A percentile compares a stretch with the other conserved stretches of the same genome.
Conservation (phyloP, 768 basidiomycete genomes). For the Rubroboletus satanas region DNA sequence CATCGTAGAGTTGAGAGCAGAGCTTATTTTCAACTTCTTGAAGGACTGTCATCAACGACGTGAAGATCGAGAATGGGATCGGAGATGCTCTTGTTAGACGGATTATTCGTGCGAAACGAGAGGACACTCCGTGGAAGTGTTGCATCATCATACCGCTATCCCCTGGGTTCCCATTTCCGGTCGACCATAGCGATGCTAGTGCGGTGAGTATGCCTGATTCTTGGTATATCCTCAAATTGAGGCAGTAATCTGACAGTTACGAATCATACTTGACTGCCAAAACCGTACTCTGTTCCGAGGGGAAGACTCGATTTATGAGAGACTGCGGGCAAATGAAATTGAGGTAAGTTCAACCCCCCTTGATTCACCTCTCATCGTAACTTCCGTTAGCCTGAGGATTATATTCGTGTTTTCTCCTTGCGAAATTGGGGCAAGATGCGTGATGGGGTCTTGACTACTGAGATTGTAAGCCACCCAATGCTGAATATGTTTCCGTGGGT, state of each 20-base stretch:
- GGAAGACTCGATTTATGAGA: conserved; percentile 84
- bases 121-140: conserved; percentile 83
- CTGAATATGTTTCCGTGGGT: not conserved
- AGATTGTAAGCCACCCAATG: conserved; percentile 55
- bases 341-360: conserved; percentile 47
- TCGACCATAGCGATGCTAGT: conserved; percentile 91
- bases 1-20: not conserved
- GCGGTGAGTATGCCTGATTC: conserved; percentile 51
- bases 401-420: conserved; percentile 87
- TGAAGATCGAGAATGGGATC: conserved; percentile 87
- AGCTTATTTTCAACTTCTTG: not conserved
- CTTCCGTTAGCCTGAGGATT: conserved; percentile 75
- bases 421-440: conserved; percentile 93
- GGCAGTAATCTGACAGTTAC: conserved; percentile 49
- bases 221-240: not conserved
- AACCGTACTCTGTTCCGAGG: conserved; percentile 86
- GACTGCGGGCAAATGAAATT: conserved; percentile 82
- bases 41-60: conserved; percentile 81
- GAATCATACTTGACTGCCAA: conserved; percentile 94
- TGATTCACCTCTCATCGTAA: not conserved
- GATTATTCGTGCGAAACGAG: conserved; percentile 82
- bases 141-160: conserved; percentile 89
- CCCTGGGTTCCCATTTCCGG: conserved; percentile 90
- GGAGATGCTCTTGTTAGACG: conserved; percentile 91
- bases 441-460: conserved; percentile 79